Conservation (phyloP, 2,329 filamentous ascomycete species). For the Talaromyces sp. region DNA sequence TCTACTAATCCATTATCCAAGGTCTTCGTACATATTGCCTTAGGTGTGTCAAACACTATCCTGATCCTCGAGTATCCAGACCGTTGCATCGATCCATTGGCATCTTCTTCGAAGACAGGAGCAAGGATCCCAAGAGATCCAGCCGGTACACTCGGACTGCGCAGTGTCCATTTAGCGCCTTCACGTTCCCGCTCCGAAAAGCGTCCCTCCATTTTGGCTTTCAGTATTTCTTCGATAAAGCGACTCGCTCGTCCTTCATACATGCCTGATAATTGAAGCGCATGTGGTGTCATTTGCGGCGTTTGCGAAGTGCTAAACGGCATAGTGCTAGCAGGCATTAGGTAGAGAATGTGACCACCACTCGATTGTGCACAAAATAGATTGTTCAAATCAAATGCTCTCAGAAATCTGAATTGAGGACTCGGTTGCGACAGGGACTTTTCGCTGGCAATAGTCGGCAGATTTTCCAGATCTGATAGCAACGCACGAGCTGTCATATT, state of each 20-base stretch:
- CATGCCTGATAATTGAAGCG: constrained; percentile 67
- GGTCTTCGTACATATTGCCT: constrained; percentile 28
- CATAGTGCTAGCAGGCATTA: constrained; percentile 30
- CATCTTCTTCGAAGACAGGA: constrained; percentile 41
- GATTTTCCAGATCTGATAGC: constrained; percentile 79
- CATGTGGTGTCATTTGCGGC: constrained; percentile 51
- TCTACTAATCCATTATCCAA: constrained; percentile 36
- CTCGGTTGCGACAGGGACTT: constrained; percentile 22
- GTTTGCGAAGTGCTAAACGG: constrained; percentile 23
- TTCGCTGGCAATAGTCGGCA: constrained; percentile 53
- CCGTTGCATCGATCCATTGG: constrained; percentile 53
- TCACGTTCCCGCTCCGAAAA: constrained; percentile 83
- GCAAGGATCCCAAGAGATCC: constrained; percentile 53
- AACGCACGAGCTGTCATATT: constrained; percentile 71
- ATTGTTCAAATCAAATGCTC: constrained; percentile 66
- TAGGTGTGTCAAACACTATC: constrained; percentile 37
- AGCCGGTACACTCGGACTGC: constrained; percentile 61
- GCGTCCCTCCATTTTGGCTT: constrained; percentile 79
- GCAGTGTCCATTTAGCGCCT: constrained; percentile 73
- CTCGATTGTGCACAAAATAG: constrained; percentile 61
- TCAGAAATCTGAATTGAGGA: constrained; percentile 69
- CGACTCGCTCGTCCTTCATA: constrained; percentile 75
- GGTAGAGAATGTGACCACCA: constrained; percentile 38
- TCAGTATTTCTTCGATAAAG: constrained; percentile 79
- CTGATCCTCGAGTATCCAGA: constrained; percentile 32